Evolutionary conservation across 2,329 filamentous ascomycete genomes (phyloP), one percentile per base, ranked within the genome.

Genomic region (Dendrostoma leiphaemia): DNA sequence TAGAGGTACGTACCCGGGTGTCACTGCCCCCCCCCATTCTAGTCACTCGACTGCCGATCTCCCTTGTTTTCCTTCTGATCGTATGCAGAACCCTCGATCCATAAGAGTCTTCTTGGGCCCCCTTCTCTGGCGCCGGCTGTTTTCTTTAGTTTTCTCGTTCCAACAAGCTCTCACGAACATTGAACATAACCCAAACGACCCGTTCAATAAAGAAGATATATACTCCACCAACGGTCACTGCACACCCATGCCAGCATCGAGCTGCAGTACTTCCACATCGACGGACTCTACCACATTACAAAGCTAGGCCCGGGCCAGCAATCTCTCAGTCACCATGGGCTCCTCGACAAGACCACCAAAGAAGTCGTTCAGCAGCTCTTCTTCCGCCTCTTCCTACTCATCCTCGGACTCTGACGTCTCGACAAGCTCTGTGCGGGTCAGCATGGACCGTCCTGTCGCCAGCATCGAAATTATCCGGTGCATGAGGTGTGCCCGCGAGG

Each of bases 391-490:
- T 1, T 58, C 56, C 23, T 64, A 63, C 57, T 64, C 60, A 7
- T 69, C 72, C 0, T 73, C 73, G 58, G 74, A 74, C 62, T 75
- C 75, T 35, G 73, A 75, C 56, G 59, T 70, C 45, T 75, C 76
- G 9, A 69, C 71, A 10, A 64, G 71, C 21, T 70, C 68, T 28
- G 53, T 56, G 60, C 68, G 73, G 60, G 64, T 68, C 69, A 77
- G 73, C 67, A 80, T 82, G 78, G 79, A 82, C 59, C 67, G 69
- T 43, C 73, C 75, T 31, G 71, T 78, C 35, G 80, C 75, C 62
- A 79, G 79, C 8, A 81, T 86, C 53, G 77, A 82, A 71, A 74
- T 82, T 29, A 72, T 86, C 61, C 82, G 83, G 62, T 86, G 83
- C 72, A 79, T 85, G 65, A 80, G 84, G 54, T 85, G 82, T 65